Evolutionary conservation across 768 basidiomycete species (phyloP), one percentile per base, ranked within the genome.

Genomic region (Pisolithus orientalis): DNA sequence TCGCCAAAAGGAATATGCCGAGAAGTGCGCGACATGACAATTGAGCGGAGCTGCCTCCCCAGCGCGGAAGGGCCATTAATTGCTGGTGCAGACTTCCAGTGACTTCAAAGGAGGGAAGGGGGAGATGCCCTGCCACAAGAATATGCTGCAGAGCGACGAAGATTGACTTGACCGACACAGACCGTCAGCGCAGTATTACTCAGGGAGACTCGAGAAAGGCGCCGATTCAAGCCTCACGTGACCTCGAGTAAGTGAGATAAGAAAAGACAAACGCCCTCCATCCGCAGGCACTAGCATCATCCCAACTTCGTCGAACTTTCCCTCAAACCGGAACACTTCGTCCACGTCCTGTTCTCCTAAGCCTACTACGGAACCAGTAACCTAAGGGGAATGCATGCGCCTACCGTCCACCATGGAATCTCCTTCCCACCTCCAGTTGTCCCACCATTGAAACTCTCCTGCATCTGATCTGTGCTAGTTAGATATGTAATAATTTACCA

Each of bases 381-480:
- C 0, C 5, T 27, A 53, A 8, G 39, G 39, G 34, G 11, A 32
- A 54, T 5, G 13, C 34, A 13, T 17, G 5, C 5, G 62, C 72
- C 61, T 53, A 83, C 82, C 68, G 70, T 74, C 83, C 82, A 82
- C 89, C 88, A 90, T 52, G 87, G 84, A 11, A 82, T 68, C 4
- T 78, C 80, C 27, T 74, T 75, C 10, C 80, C 86, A 54, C 86
- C 88, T 14, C 87, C 87, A 5, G 72, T 73, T 4, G 87, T 87
- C 38, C 79, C 85, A 3, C 79, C 74, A n/a, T 82, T 74, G 40
- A 90, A 80, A 60, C 82, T 85, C 65, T 84, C 80, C 67, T 91
- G 89, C 87, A 90, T 87, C 5, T 61, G 71, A 63, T 89, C 88
- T 0, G 86, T 90, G 42, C 88, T 90, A 91, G 68, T 91, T 87